These are phyloP conservation scores for Candida maltosa DNA, from an alignment of 805 yeast genomes.

Conservation along the genomic window DNA sequence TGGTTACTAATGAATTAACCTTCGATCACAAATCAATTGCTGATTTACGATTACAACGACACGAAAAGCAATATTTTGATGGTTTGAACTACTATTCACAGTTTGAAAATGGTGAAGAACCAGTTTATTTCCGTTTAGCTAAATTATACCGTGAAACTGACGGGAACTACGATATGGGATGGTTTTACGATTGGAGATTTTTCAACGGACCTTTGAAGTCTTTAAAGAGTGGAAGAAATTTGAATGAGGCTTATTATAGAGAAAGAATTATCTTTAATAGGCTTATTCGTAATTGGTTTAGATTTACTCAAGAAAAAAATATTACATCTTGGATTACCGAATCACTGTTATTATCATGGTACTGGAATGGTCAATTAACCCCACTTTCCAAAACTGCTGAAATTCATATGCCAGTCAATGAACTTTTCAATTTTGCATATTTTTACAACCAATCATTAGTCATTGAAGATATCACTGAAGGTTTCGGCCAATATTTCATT, in stretches of 20 bases:
- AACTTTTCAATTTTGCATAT: conserved; percentile 23
- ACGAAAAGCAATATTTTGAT: conserved; percentile 18
- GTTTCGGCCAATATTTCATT: conserved; percentile 25
- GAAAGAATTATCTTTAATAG: conserved; percentile 18
- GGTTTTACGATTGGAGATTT: conserved; percentile 58
- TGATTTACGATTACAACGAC: conserved; percentile 10
- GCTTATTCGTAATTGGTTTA: conserved; percentile 23
- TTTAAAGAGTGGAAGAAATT: conserved; percentile 25
- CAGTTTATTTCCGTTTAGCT: conserved; percentile 35
- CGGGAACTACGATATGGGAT: conserved; percentile 40
- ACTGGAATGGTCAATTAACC: conserved; percentile 30
- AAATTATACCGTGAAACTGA: conserved; percentile 20
- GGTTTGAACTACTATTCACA: conserved; percentile 17
- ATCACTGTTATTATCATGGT: conserved; percentile 30
- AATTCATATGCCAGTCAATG: conserved; percentile 29
- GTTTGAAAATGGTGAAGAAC: conserved; percentile 17
- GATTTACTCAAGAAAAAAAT: conserved; percentile 27
- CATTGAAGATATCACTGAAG: conserved; percentile 30
- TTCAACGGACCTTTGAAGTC: conserved; percentile 53
- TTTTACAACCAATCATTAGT: conserved; percentile 27
- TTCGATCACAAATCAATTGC: conserved; percentile 10
- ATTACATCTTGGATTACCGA: conserved; percentile 30
- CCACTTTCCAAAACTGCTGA: conserved; percentile 32
- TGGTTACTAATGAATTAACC: conserved; percentile 10
- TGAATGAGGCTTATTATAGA: conserved; percentile 17